Evolutionary conservation across 352 stramenopile genomes (phyloP).

Genomic region (Bremia lactucae): DNA sequence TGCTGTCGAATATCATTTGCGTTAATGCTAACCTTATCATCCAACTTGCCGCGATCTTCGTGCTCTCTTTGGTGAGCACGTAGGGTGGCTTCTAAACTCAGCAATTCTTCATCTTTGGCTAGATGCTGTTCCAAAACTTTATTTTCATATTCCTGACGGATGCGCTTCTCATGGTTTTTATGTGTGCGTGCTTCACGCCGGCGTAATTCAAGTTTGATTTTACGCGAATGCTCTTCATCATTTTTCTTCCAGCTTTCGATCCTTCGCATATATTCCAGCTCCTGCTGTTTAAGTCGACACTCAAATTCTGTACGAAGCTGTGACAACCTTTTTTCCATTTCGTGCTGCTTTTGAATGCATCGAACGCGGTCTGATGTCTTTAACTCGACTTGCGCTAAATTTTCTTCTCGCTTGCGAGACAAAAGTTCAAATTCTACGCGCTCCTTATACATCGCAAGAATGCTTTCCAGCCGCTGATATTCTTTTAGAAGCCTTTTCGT

Average conservation of each 20-base stretch:
- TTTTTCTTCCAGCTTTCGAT: conserved; percentile 70
- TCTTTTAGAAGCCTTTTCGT: conserved; percentile 53
- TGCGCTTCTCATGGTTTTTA: conserved; percentile 36
- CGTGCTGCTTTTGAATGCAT: conserved; percentile 44
- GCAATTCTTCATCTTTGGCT: conserved; percentile 35
- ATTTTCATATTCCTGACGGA: conserved; percentile 46
- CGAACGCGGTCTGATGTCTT: conserved; percentile 55
- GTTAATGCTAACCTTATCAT: conserved; percentile 14
- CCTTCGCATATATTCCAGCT: conserved; percentile 54
- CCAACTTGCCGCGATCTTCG: conserved; percentile 16
- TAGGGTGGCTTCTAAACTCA: conserved; percentile 29
- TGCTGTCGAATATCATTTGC: conserved; percentile 7
- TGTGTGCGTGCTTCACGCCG: conserved; percentile 33
- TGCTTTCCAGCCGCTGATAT: conserved; percentile 39
- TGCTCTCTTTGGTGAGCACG: conserved; percentile 21
- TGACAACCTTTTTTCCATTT: conserved; percentile 58
- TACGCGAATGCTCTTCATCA: conserved; percentile 35
- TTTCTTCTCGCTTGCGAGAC: conserved; percentile 66
- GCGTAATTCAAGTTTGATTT: conserved; percentile 23
- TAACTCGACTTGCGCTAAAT: conserved; percentile 58
- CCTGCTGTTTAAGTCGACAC: conserved; percentile 56
- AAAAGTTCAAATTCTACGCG: conserved; percentile 55
- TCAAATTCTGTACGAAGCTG: conserved; percentile 60
- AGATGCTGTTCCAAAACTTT: conserved; percentile 29
- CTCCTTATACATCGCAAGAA: conserved; percentile 46